A percentile compares a stretch with the other conserved stretches of the same genome.
These are phyloP conservation scores for Ascosphaera aggregata DNA, from an alignment of 2,329 filamentous ascomycete genomes.

Conservation along the genomic window DNA sequence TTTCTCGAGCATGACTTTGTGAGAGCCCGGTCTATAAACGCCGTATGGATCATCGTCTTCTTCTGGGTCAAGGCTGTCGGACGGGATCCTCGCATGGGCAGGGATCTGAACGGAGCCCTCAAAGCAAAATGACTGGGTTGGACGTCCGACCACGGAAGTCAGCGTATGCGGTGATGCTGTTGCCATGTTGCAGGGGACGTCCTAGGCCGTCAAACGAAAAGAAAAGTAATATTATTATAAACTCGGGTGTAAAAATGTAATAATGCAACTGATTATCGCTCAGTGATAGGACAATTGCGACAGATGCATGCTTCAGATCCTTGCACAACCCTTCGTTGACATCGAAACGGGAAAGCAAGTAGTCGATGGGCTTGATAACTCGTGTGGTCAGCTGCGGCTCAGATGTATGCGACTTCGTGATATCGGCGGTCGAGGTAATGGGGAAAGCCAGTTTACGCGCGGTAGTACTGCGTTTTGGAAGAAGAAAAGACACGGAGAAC, in stretches of 20 bases:
- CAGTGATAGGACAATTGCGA: not conserved
- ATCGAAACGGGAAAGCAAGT: not conserved
- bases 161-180: not conserved
- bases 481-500: no score
- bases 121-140: not conserved
- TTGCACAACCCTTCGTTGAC: not conserved
- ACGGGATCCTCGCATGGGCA: not conserved
- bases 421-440: no score
- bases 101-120: not conserved
- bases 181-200: not conserved
- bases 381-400: not conserved
- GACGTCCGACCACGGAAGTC: not conserved
- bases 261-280: not conserved
- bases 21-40: constrained; percentile 23
- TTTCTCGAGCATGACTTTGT: constrained; percentile 93
- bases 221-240: no score
- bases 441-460: no score
- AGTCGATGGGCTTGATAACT: no score
- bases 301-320: not conserved
- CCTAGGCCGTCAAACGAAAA: not conserved
- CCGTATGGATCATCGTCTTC: not conserved
- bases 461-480: no score
- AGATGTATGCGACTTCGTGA: no score
- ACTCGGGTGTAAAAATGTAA: no score
- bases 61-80: not conserved